Evolutionary conservation across 441 rosid species (phyloP), one percentile per base, ranked within the genome.

Genomic region (Adansonia madagascariensis): DNA sequence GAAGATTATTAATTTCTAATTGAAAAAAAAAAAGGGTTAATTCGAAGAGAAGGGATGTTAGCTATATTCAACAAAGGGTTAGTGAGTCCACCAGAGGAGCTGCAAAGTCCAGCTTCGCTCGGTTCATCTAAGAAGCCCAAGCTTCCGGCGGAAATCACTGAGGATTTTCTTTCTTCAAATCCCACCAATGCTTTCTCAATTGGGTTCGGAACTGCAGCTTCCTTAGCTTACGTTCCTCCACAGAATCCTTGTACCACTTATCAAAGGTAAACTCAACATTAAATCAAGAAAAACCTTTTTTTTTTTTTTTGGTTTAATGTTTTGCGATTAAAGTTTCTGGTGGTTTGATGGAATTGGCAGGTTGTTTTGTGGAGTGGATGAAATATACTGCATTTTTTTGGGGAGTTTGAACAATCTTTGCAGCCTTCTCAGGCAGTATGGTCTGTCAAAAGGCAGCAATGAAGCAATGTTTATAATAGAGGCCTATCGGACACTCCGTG

Each of bases 31-130:
- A 1, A 49, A 64, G 8, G 3, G 3, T 31, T 31, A 31, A n/a
- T n/a, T n/a, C n/a, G n/a, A n/a, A n/a, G n/a, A n/a, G n/a, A n/a
- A n/a, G n/a, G n/a, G 4, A 88, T 93, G 99, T 82, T 95, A 91
- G 95, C 94, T 8, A 88, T 95, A 75, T 92, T 95, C 84, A 93
- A 87, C 81, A 89, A 90, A 78, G 91, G 86, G 3, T 78, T 89
- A 14, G 90, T 91, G 73, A 89, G 90, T 77, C 94, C 98, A 24
- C 99, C 99, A 18, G 83, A 85, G 82, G 99, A 95, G 89, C 92
- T 95, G 50, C 82, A 92, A 59, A 93, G 99, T 81, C 97, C 97
- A 12, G 98, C 93, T 27, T 90, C 97, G 6, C 79, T 79, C 44
- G 74, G 76, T 71, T 87, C 91, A 62, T 80, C 94, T 0, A 82